Evolutionary conservation across 2,329 filamentous ascomycete genomes (phyloP), one percentile per base, ranked within the genome.

Genomic region (Diplodia intermedia): DNA sequence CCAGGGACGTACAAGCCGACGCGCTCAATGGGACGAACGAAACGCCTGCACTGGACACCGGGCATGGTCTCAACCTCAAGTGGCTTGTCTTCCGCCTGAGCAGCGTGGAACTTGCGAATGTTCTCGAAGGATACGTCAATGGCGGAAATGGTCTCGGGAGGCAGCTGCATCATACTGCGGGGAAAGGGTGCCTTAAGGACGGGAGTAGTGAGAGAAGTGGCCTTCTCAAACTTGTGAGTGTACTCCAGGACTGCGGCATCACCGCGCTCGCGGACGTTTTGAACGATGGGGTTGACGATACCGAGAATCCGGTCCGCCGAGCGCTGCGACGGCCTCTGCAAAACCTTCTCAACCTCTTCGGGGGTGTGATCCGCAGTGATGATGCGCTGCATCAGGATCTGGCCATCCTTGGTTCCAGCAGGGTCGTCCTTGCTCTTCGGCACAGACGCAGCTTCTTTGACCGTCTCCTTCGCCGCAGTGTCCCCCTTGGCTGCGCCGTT

Each of bases 191-290:
- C 94, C 75, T 89, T 91, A 71, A 99, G 84, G 15, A 99, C 93
- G 0, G 94, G 93, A 0, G 93, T 94, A 15, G 88, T 95, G 69
- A 99, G 84, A 2, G 92, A 94, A 0, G 92, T 97, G 0, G 94
- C 95, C 82, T 94, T 97, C 78, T 99, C 95, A 73, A 99, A 99
- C 79, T 96, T 97, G 86, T 97, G 94, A 1, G 95, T 98, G 80
- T 97, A 98, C 62, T 91, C 90, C 54, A 99, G 86, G 29, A 99
- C 85, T 3, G 93, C 94, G 74, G 90, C 90, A 80, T 99, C 95
- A 65, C 95, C 95, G 40, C 91, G 88, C 53, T 88, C 85, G 67
- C 90, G 91, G 67, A 99, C 91, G 57, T 94, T 91, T 68, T 94
- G 89, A 75, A 99, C 93, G 74, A 99, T 99, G 1, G 95, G 95